A percentile compares a stretch with the other conserved stretches of the same genome.
Conservation (phyloP, 108 stramenopile species). For the Heterococcus sp. region DNA sequence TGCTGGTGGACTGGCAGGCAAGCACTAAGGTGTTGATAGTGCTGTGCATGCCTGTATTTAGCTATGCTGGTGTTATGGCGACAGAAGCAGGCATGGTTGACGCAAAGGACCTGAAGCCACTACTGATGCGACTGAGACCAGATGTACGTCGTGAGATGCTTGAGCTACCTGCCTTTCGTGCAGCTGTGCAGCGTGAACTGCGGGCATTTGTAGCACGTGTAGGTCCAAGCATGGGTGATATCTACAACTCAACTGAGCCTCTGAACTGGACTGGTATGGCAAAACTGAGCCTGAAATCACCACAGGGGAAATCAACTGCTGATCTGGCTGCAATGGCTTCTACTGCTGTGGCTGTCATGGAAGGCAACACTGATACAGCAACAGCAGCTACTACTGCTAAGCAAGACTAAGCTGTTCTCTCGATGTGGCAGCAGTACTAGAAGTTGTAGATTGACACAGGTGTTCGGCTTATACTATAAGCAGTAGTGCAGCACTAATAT, state of each 20-base stretch:
- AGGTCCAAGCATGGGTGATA: slow-evolving; percentile 25
- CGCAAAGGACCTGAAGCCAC: slow-evolving; percentile 81
- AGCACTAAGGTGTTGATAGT: slow-evolving; percentile 74
- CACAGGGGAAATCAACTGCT: not conserved
- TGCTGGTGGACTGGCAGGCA: slow-evolving; percentile 71
- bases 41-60: slow-evolving; percentile 80
- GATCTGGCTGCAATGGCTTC: not conserved
- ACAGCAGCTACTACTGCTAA: too few species aligned
- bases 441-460: too few species aligned
- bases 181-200: slow-evolving; percentile 44
- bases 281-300: too few species aligned
- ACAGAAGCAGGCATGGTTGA: slow-evolving; percentile 90
- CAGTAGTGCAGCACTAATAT: too few species aligned
- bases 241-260: not conserved
- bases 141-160: slow-evolving; percentile 29
- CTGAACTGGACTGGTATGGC: not conserved
- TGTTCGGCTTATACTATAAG: too few species aligned
- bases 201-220: slow-evolving; percentile 45
- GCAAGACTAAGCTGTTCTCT: too few species aligned
- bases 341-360: not conserved
- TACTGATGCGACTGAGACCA: slow-evolving; percentile 49
- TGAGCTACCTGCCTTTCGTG: slow-evolving; percentile 29
- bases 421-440: too few species aligned
- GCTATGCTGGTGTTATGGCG: slow-evolving; percentile 83
- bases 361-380: not conserved